Evolutionary conservation across 108 stramenopile species (phyloP), one percentile per base, ranked within the genome.

Genomic region (Cyclotella kingstonii): DNA sequence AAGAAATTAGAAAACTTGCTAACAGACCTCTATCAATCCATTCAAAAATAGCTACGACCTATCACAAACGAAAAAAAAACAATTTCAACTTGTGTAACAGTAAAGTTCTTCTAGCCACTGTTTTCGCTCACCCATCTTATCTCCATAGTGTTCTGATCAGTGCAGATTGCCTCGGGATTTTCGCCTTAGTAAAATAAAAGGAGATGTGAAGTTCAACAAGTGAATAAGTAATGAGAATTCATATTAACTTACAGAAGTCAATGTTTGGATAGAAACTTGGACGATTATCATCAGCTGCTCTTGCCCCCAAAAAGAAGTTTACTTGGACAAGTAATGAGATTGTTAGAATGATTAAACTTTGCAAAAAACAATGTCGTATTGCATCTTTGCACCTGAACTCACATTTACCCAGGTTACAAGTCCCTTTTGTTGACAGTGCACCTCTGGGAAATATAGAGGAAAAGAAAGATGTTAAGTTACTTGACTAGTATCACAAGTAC

Each of bases 21-120:
- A 22, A 46, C 45, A 30, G 14, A 51, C 29, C 53, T 26, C 41
- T 26, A 28, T 70, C 50, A 17, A 70, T 46, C 61, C 68, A 70
- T 40, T 72, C 63, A 51, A 72, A 72, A 63, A 72, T 72, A 0
- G 54, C 70, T 12, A 59, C 70, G 19, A 66, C 18, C 45, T 46
- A 46, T 15, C n/a, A 40, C 39, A 40, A 40, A 1, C 39, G 15
- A 40, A 15, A 2, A 3, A 15, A 15, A 40, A 40, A 15, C 39
- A 40, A 3, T 40, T 2, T 14, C 39, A 4, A 14, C 15, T 14
- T 15, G 39, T 40, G 4, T 15, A 40, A 40, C 4, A 40, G 39
- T 15, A 14, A n/a, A n/a, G n/a, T n/a, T n/a, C n/a, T n/a, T n/a
- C n/a, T n/a, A n/a, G n/a, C n/a, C n/a, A n/a, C n/a, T n/a, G n/a